Evolutionary conservation across 2,329 filamentous ascomycete species (phyloP).

Genomic region (Apiospora phragmitis): DNA sequence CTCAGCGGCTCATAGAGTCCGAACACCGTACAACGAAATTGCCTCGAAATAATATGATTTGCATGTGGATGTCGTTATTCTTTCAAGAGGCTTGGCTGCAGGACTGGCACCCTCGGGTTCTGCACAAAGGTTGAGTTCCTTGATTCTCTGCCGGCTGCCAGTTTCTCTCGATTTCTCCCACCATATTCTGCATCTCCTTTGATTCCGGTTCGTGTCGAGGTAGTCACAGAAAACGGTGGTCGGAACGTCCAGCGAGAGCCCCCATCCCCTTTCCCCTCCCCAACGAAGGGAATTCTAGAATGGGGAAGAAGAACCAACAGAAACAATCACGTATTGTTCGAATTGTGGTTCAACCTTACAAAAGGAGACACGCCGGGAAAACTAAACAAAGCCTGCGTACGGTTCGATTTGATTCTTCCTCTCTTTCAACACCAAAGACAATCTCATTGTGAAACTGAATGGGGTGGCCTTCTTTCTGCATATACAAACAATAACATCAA

Average conservation of each 20-base stretch:
- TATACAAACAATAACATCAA: neutral
- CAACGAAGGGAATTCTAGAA: neutral
- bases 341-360: neutral
- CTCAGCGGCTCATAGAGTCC: neutral
- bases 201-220: neutral
- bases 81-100: neutral
- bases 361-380: neutral
- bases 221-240: neutral
- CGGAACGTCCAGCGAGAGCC: neutral
- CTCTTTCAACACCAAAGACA: neutral
- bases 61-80: neutral
- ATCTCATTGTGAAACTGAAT: neutral
- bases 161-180: neutral
- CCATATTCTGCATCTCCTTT: neutral
- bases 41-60: neutral
- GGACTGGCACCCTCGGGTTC: neutral
- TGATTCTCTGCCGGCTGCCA: neutral
- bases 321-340: neutral
- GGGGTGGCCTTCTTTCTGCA: neutral
- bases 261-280: no score
- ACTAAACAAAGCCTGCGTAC: neutral
- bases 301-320: neutral
- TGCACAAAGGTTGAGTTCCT: neutral
- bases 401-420: neutral
- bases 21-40: neutral